Conservation (phyloP, 1,284 basidiomycete species). For the Cutaneotrichosporon mucoides region DNA sequence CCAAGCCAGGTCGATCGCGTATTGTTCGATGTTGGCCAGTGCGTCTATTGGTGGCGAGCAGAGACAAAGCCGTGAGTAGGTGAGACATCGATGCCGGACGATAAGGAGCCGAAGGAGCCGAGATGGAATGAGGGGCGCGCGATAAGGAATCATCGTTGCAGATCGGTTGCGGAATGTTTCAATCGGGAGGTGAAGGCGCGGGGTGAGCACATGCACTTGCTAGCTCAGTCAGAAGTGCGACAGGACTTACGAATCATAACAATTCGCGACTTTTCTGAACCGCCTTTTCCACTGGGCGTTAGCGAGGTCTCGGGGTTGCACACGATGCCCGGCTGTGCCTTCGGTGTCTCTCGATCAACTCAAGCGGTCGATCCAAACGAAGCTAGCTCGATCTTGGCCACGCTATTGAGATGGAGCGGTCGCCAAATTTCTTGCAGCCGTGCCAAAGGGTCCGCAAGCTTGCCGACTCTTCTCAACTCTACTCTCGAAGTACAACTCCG, state of each 20-base stretch:
- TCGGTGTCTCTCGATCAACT: conserved; percentile 35
- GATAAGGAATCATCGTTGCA: too few relatives aligned
- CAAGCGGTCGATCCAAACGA: too few relatives aligned
- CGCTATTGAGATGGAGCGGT: too few relatives aligned
- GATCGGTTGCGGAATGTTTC: neutral
- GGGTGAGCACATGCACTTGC: conserved; percentile 8
- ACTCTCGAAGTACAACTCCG: too few relatives aligned
- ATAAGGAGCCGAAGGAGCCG: too few relatives aligned
- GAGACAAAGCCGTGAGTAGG: neutral
- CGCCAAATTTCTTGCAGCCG: too few relatives aligned
- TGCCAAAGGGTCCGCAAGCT: too few relatives aligned
- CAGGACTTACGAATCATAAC: conserved; percentile 60
- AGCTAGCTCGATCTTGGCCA: too few relatives aligned
- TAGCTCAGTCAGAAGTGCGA: too few relatives aligned
- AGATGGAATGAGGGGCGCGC: too few relatives aligned
- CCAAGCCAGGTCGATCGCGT: conserved; percentile 83
- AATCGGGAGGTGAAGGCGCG: neutral
- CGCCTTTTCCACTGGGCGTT: conserved; percentile 53
- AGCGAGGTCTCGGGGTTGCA: conserved; percentile 8
- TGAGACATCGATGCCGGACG: neutral
- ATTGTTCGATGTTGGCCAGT: conserved; percentile 85
- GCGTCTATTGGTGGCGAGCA: conserved; percentile 50
- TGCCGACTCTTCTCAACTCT: too few relatives aligned
- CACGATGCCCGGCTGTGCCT: too few relatives aligned
- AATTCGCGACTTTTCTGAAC: conserved; percentile 61